Evolutionary conservation across 1,284 basidiomycete genomes (phyloP).

Genomic region (Leccinum angustisporum): DNA sequence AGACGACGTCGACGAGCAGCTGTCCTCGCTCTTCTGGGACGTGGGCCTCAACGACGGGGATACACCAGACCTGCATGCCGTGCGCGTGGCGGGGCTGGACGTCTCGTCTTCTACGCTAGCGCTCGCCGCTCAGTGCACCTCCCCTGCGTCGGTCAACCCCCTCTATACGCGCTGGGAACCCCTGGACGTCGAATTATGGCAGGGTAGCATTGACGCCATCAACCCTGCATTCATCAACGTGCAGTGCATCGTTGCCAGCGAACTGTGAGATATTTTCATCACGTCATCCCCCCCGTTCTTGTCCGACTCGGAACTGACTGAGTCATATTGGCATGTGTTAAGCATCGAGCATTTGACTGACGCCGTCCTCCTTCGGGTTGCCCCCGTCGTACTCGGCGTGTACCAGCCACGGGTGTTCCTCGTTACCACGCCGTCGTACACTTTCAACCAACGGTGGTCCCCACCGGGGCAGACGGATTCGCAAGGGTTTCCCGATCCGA

Average conservation of each 20-base stretch:
- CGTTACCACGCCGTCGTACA: constrained; percentile 88
- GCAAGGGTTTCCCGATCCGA: constrained; percentile 72
- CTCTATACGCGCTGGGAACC: constrained; percentile 67
- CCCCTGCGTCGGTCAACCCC: constrained; percentile 37
- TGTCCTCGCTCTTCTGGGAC: constrained; percentile 26
- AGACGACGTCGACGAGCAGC: constrained; percentile 19
- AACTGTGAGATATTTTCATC: constrained; percentile 62
- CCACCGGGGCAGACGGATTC: constrained; percentile 50
- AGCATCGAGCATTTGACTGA: constrained; percentile 89
- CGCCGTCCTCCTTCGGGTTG: constrained; percentile 71
- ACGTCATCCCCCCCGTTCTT: background rate
- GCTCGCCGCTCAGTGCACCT: constrained; percentile 49
- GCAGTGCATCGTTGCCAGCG: constrained; percentile 84
- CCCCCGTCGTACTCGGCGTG: constrained; percentile 77
- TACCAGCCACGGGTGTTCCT: constrained; percentile 82
- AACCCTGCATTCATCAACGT: constrained; percentile 74
- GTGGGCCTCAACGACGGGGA: constrained; percentile 40
- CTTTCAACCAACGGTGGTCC: constrained; percentile 86
- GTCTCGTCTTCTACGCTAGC: constrained; percentile 51
- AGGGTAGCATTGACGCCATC: constrained; percentile 75
- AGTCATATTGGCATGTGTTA: constrained; percentile 5
- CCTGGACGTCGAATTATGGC: constrained; percentile 74
- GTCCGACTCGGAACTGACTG: background rate
- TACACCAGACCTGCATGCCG: constrained; percentile 59
- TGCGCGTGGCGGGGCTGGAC: constrained; percentile 67